A percentile compares a stretch with the other conserved stretches of the same genome.
phyloP scores from a whole-genome alignment of 306 rosid genomes.

The Purshia tridentata region DNA sequence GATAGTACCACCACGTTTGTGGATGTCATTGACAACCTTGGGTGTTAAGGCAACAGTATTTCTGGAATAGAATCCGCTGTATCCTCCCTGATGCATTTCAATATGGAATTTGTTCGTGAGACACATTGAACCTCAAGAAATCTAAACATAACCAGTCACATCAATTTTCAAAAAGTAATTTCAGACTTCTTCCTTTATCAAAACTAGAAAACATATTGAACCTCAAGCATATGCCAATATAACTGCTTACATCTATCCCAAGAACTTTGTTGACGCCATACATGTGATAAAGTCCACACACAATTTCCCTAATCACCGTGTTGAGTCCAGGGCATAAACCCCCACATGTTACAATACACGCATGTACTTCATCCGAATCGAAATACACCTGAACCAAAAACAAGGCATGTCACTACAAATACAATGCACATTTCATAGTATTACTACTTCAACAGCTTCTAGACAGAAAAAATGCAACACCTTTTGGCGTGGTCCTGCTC shows the following conservation, averaged over 20 bases:
- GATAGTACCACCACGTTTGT: slow-evolving; percentile 58
- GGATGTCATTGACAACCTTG: slow-evolving; percentile 45
- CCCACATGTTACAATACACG: slow-evolving; percentile 51
- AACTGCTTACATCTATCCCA: slow-evolving; percentile 46
- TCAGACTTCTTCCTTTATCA: background rate
- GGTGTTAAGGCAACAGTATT: slow-evolving; percentile 43
- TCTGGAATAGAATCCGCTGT: slow-evolving; percentile 45
- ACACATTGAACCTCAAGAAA: background rate
- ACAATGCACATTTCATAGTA: background rate
- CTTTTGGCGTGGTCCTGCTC: slow-evolving; percentile 55
- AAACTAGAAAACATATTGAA: background rate
- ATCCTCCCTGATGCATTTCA: slow-evolving; percentile 41
- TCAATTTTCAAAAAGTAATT: background rate
- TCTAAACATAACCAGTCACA: background rate
- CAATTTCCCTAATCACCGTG: slow-evolving; percentile 52
- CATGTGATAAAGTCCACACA: slow-evolving; percentile 48
- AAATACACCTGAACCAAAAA: slow-evolving; percentile 40
- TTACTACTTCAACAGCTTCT: background rate
- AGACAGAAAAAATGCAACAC: slow-evolving; percentile 7
- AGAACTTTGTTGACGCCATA: slow-evolving; percentile 41
- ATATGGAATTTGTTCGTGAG: background rate
- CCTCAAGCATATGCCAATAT: background rate
- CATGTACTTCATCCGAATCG: slow-evolving; percentile 40
- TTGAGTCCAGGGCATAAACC: slow-evolving; percentile 58
- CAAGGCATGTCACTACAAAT: background rate